A percentile compares a stretch with the other conserved stretches of the same genome.
Conservation (phyloP, 192 early-diverging fungal genomes). For the Coemansia sp. region DNA sequence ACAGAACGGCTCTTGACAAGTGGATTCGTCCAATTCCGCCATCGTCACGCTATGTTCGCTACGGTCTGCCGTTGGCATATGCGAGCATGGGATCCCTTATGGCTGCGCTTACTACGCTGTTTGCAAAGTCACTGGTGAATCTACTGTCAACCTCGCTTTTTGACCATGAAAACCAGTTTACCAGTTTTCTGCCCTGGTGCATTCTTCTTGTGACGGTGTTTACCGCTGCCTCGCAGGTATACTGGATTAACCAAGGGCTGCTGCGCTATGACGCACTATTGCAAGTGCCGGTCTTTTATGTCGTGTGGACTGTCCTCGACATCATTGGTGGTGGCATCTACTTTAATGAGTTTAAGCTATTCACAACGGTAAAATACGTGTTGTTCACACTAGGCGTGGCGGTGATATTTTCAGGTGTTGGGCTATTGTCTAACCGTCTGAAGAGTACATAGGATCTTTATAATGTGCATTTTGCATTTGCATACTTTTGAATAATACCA, state of each 20-base stretch:
- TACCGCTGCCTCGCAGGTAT: conserved; percentile 75
- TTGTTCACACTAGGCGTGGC: conserved; percentile 67
- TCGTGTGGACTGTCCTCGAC: conserved; percentile 80
- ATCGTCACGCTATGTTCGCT: conserved; percentile 49
- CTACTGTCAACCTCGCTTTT: conserved; percentile 65
- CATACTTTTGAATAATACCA: not conserved
- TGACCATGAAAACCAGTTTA: conserved; percentile 75
- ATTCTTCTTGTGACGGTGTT: conserved; percentile 71
- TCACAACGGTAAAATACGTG: conserved; percentile 63
- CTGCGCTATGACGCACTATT: conserved; percentile 78
- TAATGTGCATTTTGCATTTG: not conserved
- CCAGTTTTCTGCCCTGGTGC: conserved; percentile 61
- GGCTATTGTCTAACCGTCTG: conserved; percentile 64
- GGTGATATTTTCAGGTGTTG: conserved; percentile 75
- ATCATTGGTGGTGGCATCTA: conserved; percentile 82
- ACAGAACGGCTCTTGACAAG: conserved; percentile 16
- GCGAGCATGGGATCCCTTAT: conserved; percentile 74
- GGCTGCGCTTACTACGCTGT: conserved; percentile 74
- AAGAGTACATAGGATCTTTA: conserved; percentile 19
- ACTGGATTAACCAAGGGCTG: conserved; percentile 84
- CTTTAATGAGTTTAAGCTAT: conserved; percentile 71
- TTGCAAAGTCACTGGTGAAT: conserved; percentile 81
- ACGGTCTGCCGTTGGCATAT: conserved; percentile 69
- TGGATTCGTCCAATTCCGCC: conserved; percentile 34
- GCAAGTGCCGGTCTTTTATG: conserved; percentile 80